Evolutionary conservation across 2,329 filamentous ascomycete species (phyloP).

Genomic region (Phialemonium atrogriseum): DNA sequence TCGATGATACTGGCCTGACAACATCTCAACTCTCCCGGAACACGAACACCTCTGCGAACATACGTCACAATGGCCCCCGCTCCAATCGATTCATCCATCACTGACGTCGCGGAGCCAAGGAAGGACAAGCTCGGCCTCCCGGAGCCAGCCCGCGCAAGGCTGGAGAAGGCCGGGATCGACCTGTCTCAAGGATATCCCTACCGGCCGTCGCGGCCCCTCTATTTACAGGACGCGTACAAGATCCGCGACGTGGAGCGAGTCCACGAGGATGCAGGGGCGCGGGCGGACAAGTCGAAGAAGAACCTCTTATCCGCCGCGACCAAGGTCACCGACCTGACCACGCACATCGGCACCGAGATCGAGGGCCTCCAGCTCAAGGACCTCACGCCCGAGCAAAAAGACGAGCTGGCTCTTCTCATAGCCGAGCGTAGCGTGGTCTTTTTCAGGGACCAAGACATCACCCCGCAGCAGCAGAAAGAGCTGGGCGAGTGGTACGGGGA

Average conservation of each 20-base stretch:
- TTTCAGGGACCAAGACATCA: constrained; percentile 54
- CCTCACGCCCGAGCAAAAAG: constrained; percentile 47
- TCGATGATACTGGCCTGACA: neutral
- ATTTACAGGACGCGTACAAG: constrained; percentile 59
- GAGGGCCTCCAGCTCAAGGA: constrained; percentile 56
- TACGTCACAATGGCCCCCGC: constrained; percentile 40
- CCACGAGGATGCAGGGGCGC: constrained; percentile 52
- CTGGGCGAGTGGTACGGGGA: constrained; percentile 57
- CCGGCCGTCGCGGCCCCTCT: constrained; percentile 57
- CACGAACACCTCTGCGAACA: neutral
- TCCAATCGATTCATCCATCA: constrained; percentile 53
- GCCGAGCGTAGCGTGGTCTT: constrained; percentile 60
- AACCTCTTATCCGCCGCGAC: constrained; percentile 51
- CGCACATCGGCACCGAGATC: constrained; percentile 57
- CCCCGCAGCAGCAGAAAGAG: constrained; percentile 54
- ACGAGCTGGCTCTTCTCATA: constrained; percentile 54
- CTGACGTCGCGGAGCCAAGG: constrained; percentile 51
- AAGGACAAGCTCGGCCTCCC: constrained; percentile 61
- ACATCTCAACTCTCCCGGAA: neutral
- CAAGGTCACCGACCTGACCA: constrained; percentile 53
- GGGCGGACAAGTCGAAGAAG: constrained; percentile 58
- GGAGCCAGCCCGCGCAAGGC: constrained; percentile 42
- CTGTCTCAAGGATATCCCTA: constrained; percentile 65
- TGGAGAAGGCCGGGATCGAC: constrained; percentile 62
- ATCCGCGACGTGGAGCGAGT: constrained; percentile 50